Conservation (phyloP, 352 stramenopile genomes). For the Pythium monospermum region DNA sequence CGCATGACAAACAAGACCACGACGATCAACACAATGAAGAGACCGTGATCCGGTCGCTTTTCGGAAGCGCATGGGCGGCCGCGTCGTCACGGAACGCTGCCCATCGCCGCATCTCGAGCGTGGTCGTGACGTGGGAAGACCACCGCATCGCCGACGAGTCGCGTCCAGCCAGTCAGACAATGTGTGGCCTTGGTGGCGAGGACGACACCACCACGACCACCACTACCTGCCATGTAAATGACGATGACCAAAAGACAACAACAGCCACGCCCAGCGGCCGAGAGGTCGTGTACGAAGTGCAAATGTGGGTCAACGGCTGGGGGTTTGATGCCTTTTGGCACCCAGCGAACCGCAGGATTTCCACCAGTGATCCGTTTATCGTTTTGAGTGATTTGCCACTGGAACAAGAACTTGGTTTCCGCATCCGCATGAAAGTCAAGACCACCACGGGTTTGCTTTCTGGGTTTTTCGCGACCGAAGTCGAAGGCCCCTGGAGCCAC, state of each 20-base stretch:
- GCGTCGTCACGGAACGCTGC: not conserved
- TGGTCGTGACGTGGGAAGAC: slow-evolving; percentile 71
- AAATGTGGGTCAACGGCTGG: slow-evolving; percentile 66
- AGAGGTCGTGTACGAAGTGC: slow-evolving; percentile 48
- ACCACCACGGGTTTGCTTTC: slow-evolving; percentile 28
- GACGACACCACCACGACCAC: slow-evolving; percentile 1
- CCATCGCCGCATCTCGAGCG: slow-evolving; percentile 43
- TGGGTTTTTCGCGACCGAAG: slow-evolving; percentile 49
- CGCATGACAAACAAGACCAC: not conserved
- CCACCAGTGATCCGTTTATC: slow-evolving; percentile 45
- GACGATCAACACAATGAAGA: slow-evolving; percentile 3
- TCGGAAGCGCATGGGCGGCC: slow-evolving; percentile 14
- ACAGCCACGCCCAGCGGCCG: not conserved
- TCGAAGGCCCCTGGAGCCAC: slow-evolving; percentile 52
- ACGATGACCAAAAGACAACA: slow-evolving; percentile 11
- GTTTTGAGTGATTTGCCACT: slow-evolving; percentile 45
- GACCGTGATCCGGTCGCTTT: slow-evolving; percentile 15
- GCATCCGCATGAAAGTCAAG: slow-evolving; percentile 50
- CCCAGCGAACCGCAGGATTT: slow-evolving; percentile 42
- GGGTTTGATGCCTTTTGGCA: slow-evolving; percentile 60
- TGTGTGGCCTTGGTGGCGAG: not conserved
- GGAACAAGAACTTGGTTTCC: slow-evolving; percentile 49
- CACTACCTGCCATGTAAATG: not conserved
- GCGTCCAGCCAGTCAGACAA: slow-evolving; percentile 13
- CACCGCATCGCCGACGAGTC: slow-evolving; percentile 26